phyloP scores from a whole-genome alignment of 139 green algal species.

The Closterium sp. region DNA sequence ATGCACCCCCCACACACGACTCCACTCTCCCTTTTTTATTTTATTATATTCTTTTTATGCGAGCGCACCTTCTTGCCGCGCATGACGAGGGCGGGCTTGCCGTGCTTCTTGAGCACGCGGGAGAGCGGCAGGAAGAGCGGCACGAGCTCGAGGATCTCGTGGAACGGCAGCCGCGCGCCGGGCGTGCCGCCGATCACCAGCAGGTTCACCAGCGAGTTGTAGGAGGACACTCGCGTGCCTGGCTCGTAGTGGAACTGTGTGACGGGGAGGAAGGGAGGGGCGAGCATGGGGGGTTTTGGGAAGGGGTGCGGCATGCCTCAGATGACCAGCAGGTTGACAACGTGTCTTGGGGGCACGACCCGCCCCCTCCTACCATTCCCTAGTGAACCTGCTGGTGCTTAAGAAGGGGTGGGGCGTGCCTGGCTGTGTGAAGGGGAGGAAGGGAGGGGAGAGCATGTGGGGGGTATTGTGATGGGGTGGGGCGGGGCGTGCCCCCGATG shows the following conservation, averaged over 20 bases:
- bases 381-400: too few relatives aligned
- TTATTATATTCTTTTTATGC: too few relatives aligned
- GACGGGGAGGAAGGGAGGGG: too few relatives aligned
- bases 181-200: background rate
- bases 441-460: background rate
- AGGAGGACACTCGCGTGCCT: background rate
- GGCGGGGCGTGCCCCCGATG: background rate
- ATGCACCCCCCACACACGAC: too few relatives aligned
- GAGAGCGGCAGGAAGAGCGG: background rate
- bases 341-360: too few relatives aligned
- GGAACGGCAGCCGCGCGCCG: background rate
- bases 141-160: background rate
- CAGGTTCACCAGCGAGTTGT: background rate
- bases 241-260: background rate
- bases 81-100: background rate
- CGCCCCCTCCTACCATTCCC: too few relatives aligned
- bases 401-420: too few relatives aligned
- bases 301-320: too few relatives aligned
- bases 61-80: background rate
- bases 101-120: background rate
- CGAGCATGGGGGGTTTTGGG: too few relatives aligned
- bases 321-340: too few relatives aligned
- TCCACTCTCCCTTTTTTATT: background rate
- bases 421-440: background rate
- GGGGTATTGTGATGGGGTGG: background rate